Base-by-base conservation (phyloP, 1,139 yeast genomes). In the Suhomyces panamericanus region DNA sequence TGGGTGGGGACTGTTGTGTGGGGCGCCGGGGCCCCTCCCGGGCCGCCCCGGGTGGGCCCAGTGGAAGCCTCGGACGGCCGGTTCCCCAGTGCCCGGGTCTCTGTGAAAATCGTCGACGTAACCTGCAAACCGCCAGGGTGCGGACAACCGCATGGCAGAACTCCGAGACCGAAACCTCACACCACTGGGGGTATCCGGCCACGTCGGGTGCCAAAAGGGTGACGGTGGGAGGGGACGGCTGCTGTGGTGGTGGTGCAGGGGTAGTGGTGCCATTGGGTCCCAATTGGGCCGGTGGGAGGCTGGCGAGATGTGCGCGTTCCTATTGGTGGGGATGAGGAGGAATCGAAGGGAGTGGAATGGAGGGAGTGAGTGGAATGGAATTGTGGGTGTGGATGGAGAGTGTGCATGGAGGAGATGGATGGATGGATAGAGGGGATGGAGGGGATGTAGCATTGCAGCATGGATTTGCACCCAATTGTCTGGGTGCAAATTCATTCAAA, bases 161-260 rank as follows among this genome's bases (percentile, higher is more conserved):
- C 56, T 55, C 59, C 59, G 59, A 55, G 54, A 46, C 59, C 59
- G 59, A 54, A 44, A 38, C 37, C 42, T 41, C 44, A 41, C 47
- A 35, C 50, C 45, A 42, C 43, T 33, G 42, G 32, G 39, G 10
- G 14, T 13, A 16, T 27, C 32, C 31, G 30, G 39, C 32, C 39
- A 27, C 36, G 36, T 22, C 29, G 29, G 29, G 12, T 8, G 29
- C 2, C n/a, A 12, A 10, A 10, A 12, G 29, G 29, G 29, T 26
- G n/a, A 26, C 22, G 17, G 34, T 7, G 11, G 41, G 35, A 10
- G n/a, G 12, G 14, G 34, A 9, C 20, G 15, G 31, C 35, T 14
- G 26, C 12, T 24, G 20, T 27, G 15, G 24, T 10, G 41, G 24
- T 26, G 35, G 12, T 32, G 24, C 11, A 8, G 34, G 13, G 34